These are phyloP conservation scores for Smittium culicis DNA, from an alignment of 371 early-diverging fungal species.

Conservation along the genomic window DNA sequence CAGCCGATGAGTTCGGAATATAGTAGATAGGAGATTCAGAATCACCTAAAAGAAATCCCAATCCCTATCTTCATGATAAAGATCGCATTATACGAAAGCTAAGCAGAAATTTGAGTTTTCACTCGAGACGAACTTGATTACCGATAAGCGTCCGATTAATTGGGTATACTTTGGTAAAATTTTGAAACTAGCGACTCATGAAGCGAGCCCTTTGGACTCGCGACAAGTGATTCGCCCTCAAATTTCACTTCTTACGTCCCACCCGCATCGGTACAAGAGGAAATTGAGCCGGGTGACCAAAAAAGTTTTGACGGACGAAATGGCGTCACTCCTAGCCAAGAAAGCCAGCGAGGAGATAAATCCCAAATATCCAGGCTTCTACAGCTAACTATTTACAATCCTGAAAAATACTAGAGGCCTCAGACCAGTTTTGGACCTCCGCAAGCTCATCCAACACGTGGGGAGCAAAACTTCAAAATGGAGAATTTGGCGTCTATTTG, in stretches of 20 bases:
- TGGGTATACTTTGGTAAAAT: no score
- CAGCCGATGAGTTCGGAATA: not conserved
- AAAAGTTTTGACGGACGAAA: not conserved
- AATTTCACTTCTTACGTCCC: not conserved
- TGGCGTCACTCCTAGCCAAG: conserved; percentile 7
- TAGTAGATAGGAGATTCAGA: not conserved
- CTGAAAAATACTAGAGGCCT: conserved; percentile 12
- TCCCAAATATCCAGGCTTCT: not conserved
- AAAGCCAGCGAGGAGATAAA: conserved; percentile 3
- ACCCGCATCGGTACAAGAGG: not conserved
- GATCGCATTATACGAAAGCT: not conserved
- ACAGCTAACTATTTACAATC: conserved; percentile 7
- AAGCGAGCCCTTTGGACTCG: not conserved
- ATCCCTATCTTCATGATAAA: not conserved
- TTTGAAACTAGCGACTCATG: not conserved
- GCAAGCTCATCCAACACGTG: conserved; percentile 25
- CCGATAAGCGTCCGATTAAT: no score
- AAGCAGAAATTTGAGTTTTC: not conserved
- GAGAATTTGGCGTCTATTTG: conserved; percentile 24
- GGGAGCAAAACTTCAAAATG: conserved; percentile 17
- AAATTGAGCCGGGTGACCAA: not conserved
- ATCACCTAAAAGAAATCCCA: not conserved
- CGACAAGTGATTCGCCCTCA: not conserved
- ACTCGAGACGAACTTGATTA: no score
- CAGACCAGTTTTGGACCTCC: conserved; percentile 25